Evolutionary conservation across 495 filamentous ascomycete genomes (phyloP), one percentile per base, ranked within the genome.

Genomic region (Xylaria acuta): DNA sequence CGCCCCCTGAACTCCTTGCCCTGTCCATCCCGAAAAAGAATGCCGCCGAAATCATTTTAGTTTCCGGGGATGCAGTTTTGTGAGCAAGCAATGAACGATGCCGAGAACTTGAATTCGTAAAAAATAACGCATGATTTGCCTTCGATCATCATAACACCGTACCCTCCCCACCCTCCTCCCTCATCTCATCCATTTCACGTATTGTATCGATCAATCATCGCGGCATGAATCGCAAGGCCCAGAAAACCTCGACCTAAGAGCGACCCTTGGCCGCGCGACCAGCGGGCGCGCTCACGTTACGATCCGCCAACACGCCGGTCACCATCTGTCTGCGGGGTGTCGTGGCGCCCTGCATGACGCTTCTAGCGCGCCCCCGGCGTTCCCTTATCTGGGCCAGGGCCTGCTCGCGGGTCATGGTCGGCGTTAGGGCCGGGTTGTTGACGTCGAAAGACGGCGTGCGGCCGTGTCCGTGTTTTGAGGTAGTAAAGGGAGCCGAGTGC

Each of bases 361-460:
- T 84, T 40, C 82, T 73, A 40, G 85, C 86, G 22, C 88, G 78
- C 3, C 83, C 87, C 40, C 88, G 77, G 0, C 87, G 81, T 73
- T 87, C 85, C 53, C 83, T 78, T 64, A 90, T 89, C 81, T 85
- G 82, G 25, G 83, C 86, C 5, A 90, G 80, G n/a, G 86, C 86
- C 77, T 90, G 79, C 77, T 90, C 88, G 64, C 87, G 80, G 40
- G 85, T 84, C 86, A 89, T 87, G 47, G 86, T 88, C 9, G 86
- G 87, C 56, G 82, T 84, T 47, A 88, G 70, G 11, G 83, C 83
- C 22, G 85, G 83, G 79, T 86, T 86, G 70, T 76, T 86, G 25
- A 80, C 75, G 77, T 85, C 84, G 67, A 86, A 86, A 1, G 81
- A 81, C 1, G 84, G 82, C 2, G 80, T 82, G 71, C 82, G 80